A percentile compares a stretch with the other conserved stretches of the same genome.
phyloP scores from a whole-genome alignment of 129 eudicot species.

The Silybum marianum region DNA sequence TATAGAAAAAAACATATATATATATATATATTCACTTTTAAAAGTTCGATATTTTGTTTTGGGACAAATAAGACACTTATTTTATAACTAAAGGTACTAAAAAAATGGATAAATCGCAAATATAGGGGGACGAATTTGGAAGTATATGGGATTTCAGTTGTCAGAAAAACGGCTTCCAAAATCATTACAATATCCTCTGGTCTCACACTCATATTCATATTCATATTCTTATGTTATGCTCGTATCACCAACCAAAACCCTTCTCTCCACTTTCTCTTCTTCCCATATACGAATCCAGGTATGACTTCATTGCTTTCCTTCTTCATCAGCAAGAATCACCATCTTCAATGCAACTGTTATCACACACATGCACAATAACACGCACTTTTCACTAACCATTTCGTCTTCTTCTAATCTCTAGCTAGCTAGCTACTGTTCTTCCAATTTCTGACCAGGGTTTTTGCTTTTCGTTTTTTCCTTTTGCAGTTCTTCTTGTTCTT shows the following conservation, averaged over 20 bases:
- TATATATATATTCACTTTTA: too few species aligned
- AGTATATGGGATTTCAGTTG: not conserved
- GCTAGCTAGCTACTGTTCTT: not conserved
- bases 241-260: not conserved
- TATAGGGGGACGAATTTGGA: not conserved
- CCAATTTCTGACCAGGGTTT: not conserved
- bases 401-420: not conserved
- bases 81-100: too few species aligned
- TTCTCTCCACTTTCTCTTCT: not conserved
- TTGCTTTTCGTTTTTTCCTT: not conserved
- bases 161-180: not conserved
- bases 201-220: not conserved
- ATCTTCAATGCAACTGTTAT: not conserved
- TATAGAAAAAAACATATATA: too few species aligned
- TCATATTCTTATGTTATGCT: not conserved
- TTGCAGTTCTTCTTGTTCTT: not conserved
- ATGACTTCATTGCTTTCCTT: not conserved
- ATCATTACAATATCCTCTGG: constrained; percentile 7
- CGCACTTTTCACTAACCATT: not conserved
- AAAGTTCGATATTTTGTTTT: too few species aligned
- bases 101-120: too few species aligned
- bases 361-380: not conserved
- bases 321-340: not conserved
- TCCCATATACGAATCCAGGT: not conserved
- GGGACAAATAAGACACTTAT: too few species aligned